Percentiles rank a stretch among this genome's conserved stretches.
These are phyloP conservation scores for Neoarthrinium moseri DNA, from an alignment of 2,329 filamentous ascomycete species.

Conservation along the genomic window DNA sequence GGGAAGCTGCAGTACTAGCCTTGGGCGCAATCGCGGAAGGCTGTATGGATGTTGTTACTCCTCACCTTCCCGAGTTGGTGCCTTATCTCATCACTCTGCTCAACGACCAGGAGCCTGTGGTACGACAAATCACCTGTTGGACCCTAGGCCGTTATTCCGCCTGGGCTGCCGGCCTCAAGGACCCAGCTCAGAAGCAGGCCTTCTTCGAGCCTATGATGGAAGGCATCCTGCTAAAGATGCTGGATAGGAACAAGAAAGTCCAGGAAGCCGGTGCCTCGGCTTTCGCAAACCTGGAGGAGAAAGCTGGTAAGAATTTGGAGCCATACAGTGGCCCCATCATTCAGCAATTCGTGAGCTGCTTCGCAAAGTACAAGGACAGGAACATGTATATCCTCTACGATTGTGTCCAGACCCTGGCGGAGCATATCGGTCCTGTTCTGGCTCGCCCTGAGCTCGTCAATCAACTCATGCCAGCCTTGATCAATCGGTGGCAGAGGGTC, in stretches of 20 bases:
- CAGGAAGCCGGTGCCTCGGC: constrained; percentile 95
- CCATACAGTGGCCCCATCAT: constrained; percentile 90
- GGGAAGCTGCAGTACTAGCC: constrained; percentile 91
- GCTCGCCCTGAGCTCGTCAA: constrained; percentile 79
- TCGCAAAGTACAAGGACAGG: constrained; percentile 93
- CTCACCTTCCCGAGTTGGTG: constrained; percentile 86
- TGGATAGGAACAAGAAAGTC: constrained; percentile 96
- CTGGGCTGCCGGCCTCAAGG: constrained; percentile 79
- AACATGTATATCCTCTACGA: constrained; percentile 99
- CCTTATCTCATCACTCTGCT: constrained; percentile 87
- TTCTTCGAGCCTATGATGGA: constrained; percentile 98
- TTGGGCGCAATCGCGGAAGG: constrained; percentile 94
- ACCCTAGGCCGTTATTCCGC: constrained; percentile 89
- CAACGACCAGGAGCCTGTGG: constrained; percentile 82
- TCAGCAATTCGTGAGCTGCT: constrained; percentile 88
- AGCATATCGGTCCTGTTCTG: constrained; percentile 80
- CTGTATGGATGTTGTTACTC: constrained; percentile 85
- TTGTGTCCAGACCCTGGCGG: constrained; percentile 94
- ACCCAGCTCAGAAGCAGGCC: constrained; percentile 64
- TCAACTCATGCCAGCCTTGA: constrained; percentile 88
- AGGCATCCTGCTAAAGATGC: constrained; percentile 88
- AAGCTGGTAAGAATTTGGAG: constrained; percentile 75
- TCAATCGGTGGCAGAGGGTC: constrained; percentile 83
- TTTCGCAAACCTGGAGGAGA: constrained; percentile 94
- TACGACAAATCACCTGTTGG: constrained; percentile 97